Percentiles rank a stretch among this genome's conserved stretches.
These are phyloP conservation scores for Penicillium roqueforti DNA, from an alignment of 495 filamentous ascomycete species.

Conservation along the genomic window DNA sequence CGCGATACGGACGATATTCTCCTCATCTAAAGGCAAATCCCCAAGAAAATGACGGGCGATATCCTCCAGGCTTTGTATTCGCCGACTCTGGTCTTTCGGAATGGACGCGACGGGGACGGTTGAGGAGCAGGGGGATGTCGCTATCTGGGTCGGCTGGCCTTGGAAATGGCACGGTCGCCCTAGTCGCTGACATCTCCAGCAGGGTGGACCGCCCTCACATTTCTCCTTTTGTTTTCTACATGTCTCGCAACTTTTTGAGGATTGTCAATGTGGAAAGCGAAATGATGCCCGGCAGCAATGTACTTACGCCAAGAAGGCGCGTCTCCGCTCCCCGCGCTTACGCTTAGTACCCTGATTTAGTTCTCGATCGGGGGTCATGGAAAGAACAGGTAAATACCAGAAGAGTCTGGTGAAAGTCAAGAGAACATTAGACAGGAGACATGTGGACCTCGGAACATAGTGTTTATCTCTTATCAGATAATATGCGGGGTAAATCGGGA, in stretches of 20 bases:
- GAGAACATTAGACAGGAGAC: neutral
- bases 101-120: neutral
- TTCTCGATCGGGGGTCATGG: neutral
- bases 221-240: slow-evolving; percentile 45
- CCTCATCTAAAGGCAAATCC: slow-evolving; percentile 16
- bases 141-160: slow-evolving; percentile 26
- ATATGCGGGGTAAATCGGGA: neutral
- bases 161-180: slow-evolving; percentile 41
- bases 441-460: too few relatives aligned
- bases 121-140: slow-evolving; percentile 18
- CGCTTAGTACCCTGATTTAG: slow-evolving; percentile 5
- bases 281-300: neutral
- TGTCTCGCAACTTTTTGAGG: slow-evolving; percentile 34
- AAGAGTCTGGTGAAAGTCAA: neutral
- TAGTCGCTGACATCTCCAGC: slow-evolving; percentile 41
- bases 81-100: neutral
- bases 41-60: slow-evolving; percentile 21
- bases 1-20: slow-evolving; percentile 11
- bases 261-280: neutral
- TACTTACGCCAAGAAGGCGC: slow-evolving; percentile 12
- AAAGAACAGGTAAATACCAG: neutral
- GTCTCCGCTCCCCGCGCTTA: slow-evolving; percentile 12
- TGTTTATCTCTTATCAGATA: neutral
- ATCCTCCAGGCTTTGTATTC: slow-evolving; percentile 12
- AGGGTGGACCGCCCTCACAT: slow-evolving; percentile 45